Percentiles rank a stretch among this genome's conserved stretches.
phyloP scores from a whole-genome alignment of 768 basidiomycete genomes.

The Hirschioporus abietinus region DNA sequence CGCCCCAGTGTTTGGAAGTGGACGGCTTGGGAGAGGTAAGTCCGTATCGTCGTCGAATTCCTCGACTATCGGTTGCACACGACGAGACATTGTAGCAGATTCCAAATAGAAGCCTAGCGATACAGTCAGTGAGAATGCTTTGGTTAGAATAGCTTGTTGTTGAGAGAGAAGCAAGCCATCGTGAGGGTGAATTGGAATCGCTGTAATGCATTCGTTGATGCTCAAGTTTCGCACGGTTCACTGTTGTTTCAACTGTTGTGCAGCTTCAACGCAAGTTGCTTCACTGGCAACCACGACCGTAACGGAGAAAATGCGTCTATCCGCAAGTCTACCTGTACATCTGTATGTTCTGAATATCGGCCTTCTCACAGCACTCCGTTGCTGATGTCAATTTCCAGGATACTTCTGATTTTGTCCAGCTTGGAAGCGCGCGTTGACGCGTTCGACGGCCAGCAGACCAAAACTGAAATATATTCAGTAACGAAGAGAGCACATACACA shows the following conservation, averaged over 20 bases:
- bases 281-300: background rate
- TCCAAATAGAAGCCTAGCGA: background rate
- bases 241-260: background rate
- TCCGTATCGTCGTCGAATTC: conserved; percentile 97
- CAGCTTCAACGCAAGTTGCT: background rate
- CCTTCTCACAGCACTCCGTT: background rate
- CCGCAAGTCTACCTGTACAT: background rate
- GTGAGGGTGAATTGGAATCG: background rate
- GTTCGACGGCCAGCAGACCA: background rate
- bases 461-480: background rate
- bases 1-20: conserved; percentile 60
- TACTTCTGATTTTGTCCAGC: background rate
- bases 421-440: background rate
- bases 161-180: background rate
- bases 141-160: background rate
- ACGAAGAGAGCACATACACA: background rate
- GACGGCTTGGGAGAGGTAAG: conserved; percentile 66
- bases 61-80: conserved; percentile 60
- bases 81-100: conserved; percentile 48
- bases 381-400: background rate
- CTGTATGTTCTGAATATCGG: background rate
- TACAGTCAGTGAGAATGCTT: background rate
- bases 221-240: background rate
- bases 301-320: background rate
- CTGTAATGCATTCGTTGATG: background rate